Conservation (phyloP, 306 rosid species). For the Lathyrus oleraceus region DNA sequence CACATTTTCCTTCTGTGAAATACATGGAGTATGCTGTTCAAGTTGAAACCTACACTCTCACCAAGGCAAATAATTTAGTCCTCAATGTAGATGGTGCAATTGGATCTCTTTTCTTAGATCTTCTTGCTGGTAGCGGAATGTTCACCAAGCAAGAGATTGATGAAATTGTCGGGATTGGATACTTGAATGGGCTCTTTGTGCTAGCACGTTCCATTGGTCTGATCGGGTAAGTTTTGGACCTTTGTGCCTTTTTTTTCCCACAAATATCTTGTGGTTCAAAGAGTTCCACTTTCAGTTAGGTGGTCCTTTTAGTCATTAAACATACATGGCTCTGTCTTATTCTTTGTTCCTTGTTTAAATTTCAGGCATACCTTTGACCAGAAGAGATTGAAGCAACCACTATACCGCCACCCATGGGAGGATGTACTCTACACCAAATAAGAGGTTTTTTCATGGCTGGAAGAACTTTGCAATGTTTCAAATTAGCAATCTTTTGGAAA, state of each 20-base stretch:
- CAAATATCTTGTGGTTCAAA: slow-evolving; percentile 25
- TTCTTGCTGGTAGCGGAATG: slow-evolving; percentile 98
- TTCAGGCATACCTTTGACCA: slow-evolving; percentile 97
- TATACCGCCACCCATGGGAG: slow-evolving; percentile 99
- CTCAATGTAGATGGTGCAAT: slow-evolving; percentile 97
- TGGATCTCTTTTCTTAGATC: slow-evolving; percentile 97
- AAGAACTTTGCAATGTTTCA: slow-evolving; percentile 27
- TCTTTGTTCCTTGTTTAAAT: slow-evolving; percentile 31
- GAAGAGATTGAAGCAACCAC: slow-evolving; percentile 97
- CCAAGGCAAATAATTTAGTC: slow-evolving; percentile 96
- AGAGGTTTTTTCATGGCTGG: slow-evolving; percentile 33
- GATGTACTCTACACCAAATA: slow-evolving; percentile 98
- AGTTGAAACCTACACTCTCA: slow-evolving; percentile 90
- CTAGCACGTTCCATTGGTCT: slow-evolving; percentile 97
- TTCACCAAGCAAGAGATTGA: slow-evolving; percentile 89
- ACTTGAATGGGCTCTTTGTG: slow-evolving; percentile 94
- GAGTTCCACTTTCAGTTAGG: slow-evolving; percentile 24
- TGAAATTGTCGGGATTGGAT: slow-evolving; percentile 93
- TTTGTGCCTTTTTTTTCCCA: slow-evolving; percentile 35
- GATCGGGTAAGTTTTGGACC: slow-evolving; percentile 72
- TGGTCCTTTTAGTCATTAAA: slow-evolving; percentile 39
- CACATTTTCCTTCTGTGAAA: slow-evolving; percentile 92
- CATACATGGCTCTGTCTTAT: slow-evolving; percentile 20
- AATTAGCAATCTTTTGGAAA: slow-evolving; percentile 31
- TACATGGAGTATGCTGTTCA: slow-evolving; percentile 98